These are phyloP conservation scores for Candida oleophila DNA, from an alignment of 805 yeast genomes.

Conservation along the genomic window DNA sequence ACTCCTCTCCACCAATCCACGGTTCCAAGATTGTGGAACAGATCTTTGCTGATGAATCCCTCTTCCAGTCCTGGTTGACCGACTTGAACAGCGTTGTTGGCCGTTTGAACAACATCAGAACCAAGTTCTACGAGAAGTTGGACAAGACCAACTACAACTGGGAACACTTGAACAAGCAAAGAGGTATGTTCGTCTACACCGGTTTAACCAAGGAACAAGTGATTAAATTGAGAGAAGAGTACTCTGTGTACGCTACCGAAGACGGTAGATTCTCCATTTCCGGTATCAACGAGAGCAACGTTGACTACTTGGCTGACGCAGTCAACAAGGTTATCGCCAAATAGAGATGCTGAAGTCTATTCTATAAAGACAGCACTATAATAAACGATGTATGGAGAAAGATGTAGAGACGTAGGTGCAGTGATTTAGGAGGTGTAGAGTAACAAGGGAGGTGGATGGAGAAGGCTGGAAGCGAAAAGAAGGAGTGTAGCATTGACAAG, in stretches of 20 bases:
- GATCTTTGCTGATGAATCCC: slow-evolving; percentile 59
- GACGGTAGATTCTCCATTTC: slow-evolving; percentile 93
- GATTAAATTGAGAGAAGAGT: slow-evolving; percentile 63
- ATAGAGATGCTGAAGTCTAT: slow-evolving; percentile 4
- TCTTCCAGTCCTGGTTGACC: slow-evolving; percentile 71
- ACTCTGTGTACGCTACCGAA: slow-evolving; percentile 78
- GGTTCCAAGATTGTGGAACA: slow-evolving; percentile 87
- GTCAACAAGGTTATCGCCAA: slow-evolving; percentile 49
- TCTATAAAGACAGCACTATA: too few species aligned
- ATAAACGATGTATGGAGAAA: too few species aligned
- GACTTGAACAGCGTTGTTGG: slow-evolving; percentile 80
- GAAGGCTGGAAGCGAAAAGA: too few species aligned
- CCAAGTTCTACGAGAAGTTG: slow-evolving; percentile 59
- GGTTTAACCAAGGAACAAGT: slow-evolving; percentile 76
- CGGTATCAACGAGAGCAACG: slow-evolving; percentile 80
- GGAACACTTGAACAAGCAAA: slow-evolving; percentile 84
- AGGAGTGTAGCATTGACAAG: too few species aligned
- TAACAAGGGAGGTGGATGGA: too few species aligned
- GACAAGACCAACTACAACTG: slow-evolving; percentile 67
- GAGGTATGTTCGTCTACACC: slow-evolving; percentile 96
- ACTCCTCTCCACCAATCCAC: slow-evolving; percentile 93
- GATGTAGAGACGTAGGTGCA: too few species aligned
- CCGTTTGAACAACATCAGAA: slow-evolving; percentile 74
- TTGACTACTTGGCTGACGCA: slow-evolving; percentile 67
- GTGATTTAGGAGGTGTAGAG: too few species aligned